Conservation (phyloP, 164 flowering plant genomes). For the Nelumbo lutea region DNA sequence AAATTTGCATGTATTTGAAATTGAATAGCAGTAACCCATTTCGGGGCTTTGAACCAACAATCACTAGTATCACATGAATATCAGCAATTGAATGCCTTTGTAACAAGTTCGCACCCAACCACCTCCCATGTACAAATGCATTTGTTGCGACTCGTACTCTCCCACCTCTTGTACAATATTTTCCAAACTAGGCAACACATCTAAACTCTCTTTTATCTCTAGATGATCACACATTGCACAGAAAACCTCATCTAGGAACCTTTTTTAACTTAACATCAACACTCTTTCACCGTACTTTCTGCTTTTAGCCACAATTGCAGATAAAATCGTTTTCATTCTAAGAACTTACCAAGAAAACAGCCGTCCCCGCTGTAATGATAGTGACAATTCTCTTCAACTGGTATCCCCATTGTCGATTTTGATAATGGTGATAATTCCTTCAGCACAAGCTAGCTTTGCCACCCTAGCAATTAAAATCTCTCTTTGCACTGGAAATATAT, state of each 20-base stretch:
- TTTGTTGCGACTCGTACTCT: constrained; percentile 2
- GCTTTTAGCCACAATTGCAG: constrained; percentile 3
- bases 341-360: constrained; percentile 26
- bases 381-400: too few relatives aligned
- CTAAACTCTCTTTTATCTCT: constrained; percentile 3
- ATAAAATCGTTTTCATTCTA: constrained; percentile 1
- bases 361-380: too few relatives aligned
- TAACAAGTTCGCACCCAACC: background rate
- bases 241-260: background rate
- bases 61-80: constrained; percentile 10
- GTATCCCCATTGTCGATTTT: constrained; percentile 12
- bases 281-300: background rate
- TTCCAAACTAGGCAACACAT: constrained; percentile 4
- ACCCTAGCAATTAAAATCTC: constrained; percentile 6
- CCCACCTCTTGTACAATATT: constrained; percentile 11
- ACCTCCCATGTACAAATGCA: constrained; percentile 18
- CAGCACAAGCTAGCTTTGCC: background rate
- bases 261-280: background rate
- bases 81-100: too few relatives aligned
- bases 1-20: constrained; percentile 13
- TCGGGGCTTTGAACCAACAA: constrained; percentile 20
- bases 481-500: constrained; percentile 12
- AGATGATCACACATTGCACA: background rate
- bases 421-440: constrained; percentile 7
- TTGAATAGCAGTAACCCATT: constrained; percentile 13